phyloP scores from a whole-genome alignment of 345 rosid genomes.

The Crucihimalaya himalaica region DNA sequence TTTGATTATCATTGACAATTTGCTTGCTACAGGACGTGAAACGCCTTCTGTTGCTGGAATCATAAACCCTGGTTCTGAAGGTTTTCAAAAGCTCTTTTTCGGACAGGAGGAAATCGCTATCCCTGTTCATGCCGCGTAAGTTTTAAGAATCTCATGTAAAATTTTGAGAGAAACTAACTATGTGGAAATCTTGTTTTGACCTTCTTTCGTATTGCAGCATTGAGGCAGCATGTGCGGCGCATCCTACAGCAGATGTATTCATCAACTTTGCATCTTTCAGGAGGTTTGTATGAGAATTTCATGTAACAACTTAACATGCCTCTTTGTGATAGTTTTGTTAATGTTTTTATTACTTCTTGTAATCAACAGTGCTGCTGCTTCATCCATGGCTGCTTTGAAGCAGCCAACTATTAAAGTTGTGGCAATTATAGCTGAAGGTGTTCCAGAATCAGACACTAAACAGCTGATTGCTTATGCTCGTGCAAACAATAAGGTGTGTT shows the following conservation, averaged over 20 bases:
- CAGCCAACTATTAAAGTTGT: constrained; percentile 88
- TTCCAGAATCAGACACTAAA: constrained; percentile 85
- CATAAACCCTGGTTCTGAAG: constrained; percentile 92
- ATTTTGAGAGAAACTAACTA: not conserved
- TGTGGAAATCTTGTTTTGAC: not conserved
- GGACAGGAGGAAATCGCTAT: constrained; percentile 99
- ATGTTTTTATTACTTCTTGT: not conserved
- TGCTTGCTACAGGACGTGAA: constrained; percentile 67
- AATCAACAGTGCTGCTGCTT: constrained; percentile 57
- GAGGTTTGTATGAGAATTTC: constrained; percentile 51
- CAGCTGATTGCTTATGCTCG: constrained; percentile 83
- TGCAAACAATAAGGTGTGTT: constrained; percentile 74
- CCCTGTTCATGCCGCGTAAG: constrained; percentile 93
- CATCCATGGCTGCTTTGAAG: constrained; percentile 93
- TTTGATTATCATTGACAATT: not conserved
- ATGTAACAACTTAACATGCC: not conserved
- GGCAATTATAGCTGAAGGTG: constrained; percentile 94
- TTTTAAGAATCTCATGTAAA: not conserved
- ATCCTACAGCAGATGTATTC: constrained; percentile 97
- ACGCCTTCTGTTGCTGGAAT: constrained; percentile 98
- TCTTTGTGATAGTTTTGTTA: not conserved
- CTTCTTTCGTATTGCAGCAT: constrained; percentile 54
- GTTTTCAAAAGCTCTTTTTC: constrained; percentile 94
- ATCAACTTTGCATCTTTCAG: constrained; percentile 96
- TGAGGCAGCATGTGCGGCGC: constrained; percentile 89